A percentile compares a stretch with the other conserved stretches of the same genome.
Conservation (phyloP, 768 basidiomycete genomes). For the Rhodocollybia butyracea region DNA sequence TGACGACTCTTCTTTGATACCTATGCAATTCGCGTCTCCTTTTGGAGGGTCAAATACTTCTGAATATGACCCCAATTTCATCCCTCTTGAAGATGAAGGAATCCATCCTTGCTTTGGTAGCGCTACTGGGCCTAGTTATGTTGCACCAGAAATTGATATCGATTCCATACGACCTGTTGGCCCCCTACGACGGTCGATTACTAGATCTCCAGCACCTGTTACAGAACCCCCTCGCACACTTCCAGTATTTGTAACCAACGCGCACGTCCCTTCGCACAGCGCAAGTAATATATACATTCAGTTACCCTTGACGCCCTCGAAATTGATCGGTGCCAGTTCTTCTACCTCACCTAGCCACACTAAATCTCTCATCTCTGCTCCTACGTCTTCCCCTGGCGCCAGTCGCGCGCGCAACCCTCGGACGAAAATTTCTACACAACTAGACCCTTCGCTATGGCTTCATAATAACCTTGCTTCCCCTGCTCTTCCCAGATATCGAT, state of each 20-base stretch:
- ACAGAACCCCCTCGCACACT: too few species aligned
- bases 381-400: background rate
- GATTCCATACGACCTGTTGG: too few species aligned
- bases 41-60: background rate
- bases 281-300: background rate
- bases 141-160: too few species aligned
- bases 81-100: background rate
- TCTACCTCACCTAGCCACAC: background rate
- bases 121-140: background rate
- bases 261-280: too few species aligned
- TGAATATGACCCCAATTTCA: background rate
- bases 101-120: too few species aligned
- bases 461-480: too few species aligned
- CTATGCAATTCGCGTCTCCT: background rate
- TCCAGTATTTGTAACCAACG: too few species aligned
- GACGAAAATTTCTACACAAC: background rate
- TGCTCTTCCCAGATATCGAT: background rate
- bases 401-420: background rate
- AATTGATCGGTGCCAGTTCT: background rate
- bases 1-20: background rate
- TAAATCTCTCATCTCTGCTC: background rate
- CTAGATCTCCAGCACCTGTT: too few species aligned
- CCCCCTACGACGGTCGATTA: too few species aligned
- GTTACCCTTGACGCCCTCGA: too few species aligned
- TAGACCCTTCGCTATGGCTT: background rate